Evolutionary conservation across 441 rosid genomes (phyloP), one percentile per base, ranked within the genome.

Genomic region (Euphorbia celastroides): DNA sequence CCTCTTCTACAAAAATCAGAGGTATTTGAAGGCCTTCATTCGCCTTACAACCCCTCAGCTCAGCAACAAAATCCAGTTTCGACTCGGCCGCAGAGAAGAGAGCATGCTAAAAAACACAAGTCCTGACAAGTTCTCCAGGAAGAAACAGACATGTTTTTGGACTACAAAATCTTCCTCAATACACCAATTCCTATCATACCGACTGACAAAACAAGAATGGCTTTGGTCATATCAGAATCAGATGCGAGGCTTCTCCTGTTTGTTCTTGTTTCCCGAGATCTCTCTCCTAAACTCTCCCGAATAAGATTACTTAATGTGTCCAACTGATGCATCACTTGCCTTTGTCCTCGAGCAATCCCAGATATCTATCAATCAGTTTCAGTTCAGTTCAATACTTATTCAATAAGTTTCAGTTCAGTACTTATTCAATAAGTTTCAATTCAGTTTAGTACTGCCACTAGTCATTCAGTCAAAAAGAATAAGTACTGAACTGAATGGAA

Each of bases 241-340:
- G 68, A 60, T 60, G 74, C 52, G 58, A 30, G 28, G 41, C 67
- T 64, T 63, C 72, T 77, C 71, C 67, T 80, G 70, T 68, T 75
- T n/a, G 70, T 68, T 72, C 70, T 69, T 62, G 55, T 82, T 67
- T 71, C 76, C 54, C 50, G 72, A 64, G 84, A 67, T 67, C 75
- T 75, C 68, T 88, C 86, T 55, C 80, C 81, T 48, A 70, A 31
- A 75, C 65, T 79, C 66, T 87, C 88, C 0, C 72, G 81, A 60
- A 88, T 70, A 73, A 92, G 83, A 70, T 65, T 87, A 78, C 78
- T 77, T 54, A 92, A 77, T 60, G 74, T 86, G 69, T 88, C 96
- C 44, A 95, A 65, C 80, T 78, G 89, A 74, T 83, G 92, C 84
- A 84, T 80, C 63, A 95, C 78, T 77, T 90, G 98, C 30, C 95